Conservation (phyloP, 2,329 filamentous ascomycete genomes). For the Pyrenophora tritici-repentis region DNA sequence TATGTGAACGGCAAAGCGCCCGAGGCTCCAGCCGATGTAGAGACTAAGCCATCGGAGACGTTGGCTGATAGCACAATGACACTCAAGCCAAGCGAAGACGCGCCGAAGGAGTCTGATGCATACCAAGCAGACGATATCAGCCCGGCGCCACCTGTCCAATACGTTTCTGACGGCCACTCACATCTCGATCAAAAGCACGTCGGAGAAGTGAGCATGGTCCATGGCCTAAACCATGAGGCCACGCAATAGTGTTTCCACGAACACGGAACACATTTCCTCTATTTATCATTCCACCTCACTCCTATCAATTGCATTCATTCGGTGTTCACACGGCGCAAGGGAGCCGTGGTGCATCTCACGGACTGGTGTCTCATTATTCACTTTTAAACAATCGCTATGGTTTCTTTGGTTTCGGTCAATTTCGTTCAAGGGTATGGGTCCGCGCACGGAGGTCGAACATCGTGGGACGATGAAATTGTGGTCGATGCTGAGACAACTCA, state of each 20-base stretch:
- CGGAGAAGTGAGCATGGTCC: conserved; percentile 38
- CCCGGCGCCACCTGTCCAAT: conserved; percentile 30
- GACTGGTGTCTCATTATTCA: conserved; percentile 10
- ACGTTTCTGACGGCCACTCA: conserved; percentile 22
- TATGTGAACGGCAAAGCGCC: conserved; percentile 8
- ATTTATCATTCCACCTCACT: background rate
- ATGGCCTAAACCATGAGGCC: conserved; percentile 33
- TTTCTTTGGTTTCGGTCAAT: conserved; percentile 2
- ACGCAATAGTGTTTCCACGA: conserved; percentile 31
- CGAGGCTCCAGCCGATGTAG: background rate
- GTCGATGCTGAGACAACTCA: background rate
- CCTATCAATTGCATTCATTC: conserved; percentile 10
- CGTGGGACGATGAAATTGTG: conserved; percentile 1
- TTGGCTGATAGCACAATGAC: conserved; percentile 38
- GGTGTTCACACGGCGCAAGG: conserved; percentile 21
- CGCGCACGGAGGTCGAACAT: background rate
- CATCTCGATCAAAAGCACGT: conserved; percentile 43
- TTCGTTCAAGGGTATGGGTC: conserved; percentile 1
- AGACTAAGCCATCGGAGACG: conserved; percentile 14
- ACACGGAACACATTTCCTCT: background rate
- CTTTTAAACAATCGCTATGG: conserved; percentile 17
- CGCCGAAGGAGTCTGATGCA: conserved; percentile 3
- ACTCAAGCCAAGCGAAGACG: conserved; percentile 26
- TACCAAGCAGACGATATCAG: conserved; percentile 34
- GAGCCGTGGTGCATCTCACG: conserved; percentile 8